phyloP scores from a whole-genome alignment of 192 early-diverging fungal genomes.

The Entomortierella parvispora region DNA sequence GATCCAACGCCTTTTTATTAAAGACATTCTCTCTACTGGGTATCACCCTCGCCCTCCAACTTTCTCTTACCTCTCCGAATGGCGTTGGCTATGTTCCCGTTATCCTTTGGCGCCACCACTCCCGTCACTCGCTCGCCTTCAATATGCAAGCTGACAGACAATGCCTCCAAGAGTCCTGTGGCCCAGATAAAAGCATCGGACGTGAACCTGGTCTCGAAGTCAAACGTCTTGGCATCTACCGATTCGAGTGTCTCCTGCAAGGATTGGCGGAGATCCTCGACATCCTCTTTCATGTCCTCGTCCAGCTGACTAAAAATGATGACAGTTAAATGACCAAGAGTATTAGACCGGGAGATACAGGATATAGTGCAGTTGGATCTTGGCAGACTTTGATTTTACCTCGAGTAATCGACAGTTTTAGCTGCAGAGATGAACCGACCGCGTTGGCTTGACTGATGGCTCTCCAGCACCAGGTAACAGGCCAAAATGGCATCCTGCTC shows the following conservation, averaged over 20 bases:
- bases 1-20: no score
- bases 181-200: conserved; percentile 33
- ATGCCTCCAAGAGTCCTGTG: conserved; percentile 20
- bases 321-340: background rate
- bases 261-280: conserved; percentile 24
- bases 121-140: conserved; percentile 14
- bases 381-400: conserved; percentile 1
- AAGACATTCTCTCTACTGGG: no score
- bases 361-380: no score
- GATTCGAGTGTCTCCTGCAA: conserved; percentile 27
- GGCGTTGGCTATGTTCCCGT: no score
- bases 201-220: conserved; percentile 27
- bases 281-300: conserved; percentile 38
- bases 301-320: conserved; percentile 24
- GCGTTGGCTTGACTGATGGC: background rate
- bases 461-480: conserved; percentile 21
- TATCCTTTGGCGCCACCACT: conserved; percentile 12
- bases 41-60: background rate
- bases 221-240: conserved; percentile 14
- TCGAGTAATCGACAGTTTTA: conserved; percentile 23
- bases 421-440: conserved; percentile 16
- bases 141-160: conserved; percentile 30
- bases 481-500: conserved; percentile 36
- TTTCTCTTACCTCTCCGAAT: background rate
- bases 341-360: no score